Evolutionary conservation across 345 rosid species (phyloP).

Genomic region (Carallia pectinifolia): DNA sequence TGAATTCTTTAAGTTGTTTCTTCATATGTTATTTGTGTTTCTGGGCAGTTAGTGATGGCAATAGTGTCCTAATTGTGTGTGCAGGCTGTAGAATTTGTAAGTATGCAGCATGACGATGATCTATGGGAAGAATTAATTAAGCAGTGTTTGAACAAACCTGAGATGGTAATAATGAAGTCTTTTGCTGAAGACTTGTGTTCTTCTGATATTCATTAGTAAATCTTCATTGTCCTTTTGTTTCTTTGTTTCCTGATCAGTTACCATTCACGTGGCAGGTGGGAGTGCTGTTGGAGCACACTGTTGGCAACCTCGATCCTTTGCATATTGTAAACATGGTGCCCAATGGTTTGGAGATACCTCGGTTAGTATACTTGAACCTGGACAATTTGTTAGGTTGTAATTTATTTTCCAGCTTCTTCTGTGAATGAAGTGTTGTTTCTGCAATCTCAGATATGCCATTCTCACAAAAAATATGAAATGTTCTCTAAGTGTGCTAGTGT

Average conservation of each 20-base stretch:
- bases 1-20: conserved; percentile 16
- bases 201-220: not conserved
- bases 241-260: conserved; percentile 14
- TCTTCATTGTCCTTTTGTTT: too few species aligned
- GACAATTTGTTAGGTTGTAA: not conserved
- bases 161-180: conserved; percentile 62
- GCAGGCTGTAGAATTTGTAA: conserved; percentile 99
- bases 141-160: conserved; percentile 93
- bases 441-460: not conserved
- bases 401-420: not conserved
- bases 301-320: conserved; percentile 96
- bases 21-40: conserved; percentile 7
- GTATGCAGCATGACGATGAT: conserved; percentile 94
- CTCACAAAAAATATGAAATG: not conserved
- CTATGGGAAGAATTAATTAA: conserved; percentile 98
- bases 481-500: too few species aligned
- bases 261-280: conserved; percentile 66
- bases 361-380: conserved; percentile 48
- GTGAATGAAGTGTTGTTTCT: not conserved
- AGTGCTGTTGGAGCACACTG: conserved; percentile 92
- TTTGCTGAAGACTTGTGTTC: not conserved
- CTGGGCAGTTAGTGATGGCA: conserved; percentile 9
- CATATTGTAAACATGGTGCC: conserved; percentile 97
- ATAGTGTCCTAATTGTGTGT: conserved; percentile 19
- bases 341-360: conserved; percentile 96